These are phyloP conservation scores for Heimioporus sp. DNA, from an alignment of 768 basidiomycete genomes.

Conservation along the genomic window DNA sequence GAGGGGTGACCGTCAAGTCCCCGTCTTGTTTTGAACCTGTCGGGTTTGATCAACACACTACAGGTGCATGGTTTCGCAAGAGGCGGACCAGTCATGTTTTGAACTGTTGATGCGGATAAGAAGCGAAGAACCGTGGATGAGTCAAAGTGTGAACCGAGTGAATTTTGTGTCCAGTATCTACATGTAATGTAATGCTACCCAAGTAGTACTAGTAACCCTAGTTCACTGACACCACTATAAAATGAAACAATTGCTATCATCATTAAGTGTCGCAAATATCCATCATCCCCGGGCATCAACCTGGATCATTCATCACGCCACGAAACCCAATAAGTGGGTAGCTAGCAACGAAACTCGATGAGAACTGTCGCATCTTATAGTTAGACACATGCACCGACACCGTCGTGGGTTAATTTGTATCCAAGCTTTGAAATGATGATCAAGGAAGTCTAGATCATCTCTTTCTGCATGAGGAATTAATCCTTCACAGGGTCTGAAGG, in stretches of 20 bases:
- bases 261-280: no score
- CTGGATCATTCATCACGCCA: neutral
- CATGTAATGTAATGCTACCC: no score
- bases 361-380: neutral
- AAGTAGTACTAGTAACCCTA: no score
- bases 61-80: neutral
- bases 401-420: neutral
- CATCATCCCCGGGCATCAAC: no score
- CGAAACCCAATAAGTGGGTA: no score
- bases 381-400: neutral
- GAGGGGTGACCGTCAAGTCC: conserved; percentile 23
- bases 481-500: no score
- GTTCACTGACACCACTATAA: no score
- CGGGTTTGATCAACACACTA: neutral
- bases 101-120: neutral
- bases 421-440: neutral
- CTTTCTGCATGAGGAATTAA: neutral
- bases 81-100: conserved; percentile 15
- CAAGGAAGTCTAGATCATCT: neutral
- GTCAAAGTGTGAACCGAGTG: no score
- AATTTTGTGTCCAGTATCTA: no score
- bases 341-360: no score
- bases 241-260: no score
- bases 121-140: no score
- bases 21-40: conserved; percentile 18